A percentile compares a stretch with the other conserved stretches of the same genome.
Evolutionary conservation across 2,329 filamentous ascomycete species (phyloP).

Genomic region (Aureobasidium sp.): DNA sequence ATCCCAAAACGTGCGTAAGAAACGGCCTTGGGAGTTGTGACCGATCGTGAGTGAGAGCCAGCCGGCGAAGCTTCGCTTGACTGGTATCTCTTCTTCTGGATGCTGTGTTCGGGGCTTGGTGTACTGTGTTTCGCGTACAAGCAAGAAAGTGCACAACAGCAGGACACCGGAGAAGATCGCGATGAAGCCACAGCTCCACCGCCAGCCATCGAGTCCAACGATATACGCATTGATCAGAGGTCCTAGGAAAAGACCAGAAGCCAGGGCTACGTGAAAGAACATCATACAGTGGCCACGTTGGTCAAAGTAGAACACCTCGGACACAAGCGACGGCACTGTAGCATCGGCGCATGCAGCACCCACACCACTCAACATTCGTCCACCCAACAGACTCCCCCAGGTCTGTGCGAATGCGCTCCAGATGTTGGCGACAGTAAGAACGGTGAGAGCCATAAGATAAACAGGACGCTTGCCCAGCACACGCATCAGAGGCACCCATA

Average conservation of each 20-base stretch:
- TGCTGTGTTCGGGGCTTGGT: constrained; percentile 9
- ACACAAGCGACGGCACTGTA: constrained; percentile 31
- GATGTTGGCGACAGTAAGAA: constrained; percentile 30
- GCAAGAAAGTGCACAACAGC: constrained; percentile 23
- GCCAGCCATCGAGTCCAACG: constrained; percentile 25
- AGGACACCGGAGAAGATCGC: constrained; percentile 24
- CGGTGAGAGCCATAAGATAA: constrained; percentile 30
- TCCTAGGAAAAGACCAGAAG: constrained; percentile 33
- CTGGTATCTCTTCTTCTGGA: constrained; percentile 4
- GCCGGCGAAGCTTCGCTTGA: constrained; percentile 16
- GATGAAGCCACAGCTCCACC: constrained; percentile 25
- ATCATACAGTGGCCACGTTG: constrained; percentile 34
- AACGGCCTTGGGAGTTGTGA: constrained; percentile 18
- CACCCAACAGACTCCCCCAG: constrained; percentile 24
- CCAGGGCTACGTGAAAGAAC: constrained; percentile 34
- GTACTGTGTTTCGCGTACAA: constrained; percentile 26
- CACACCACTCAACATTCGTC: constrained; percentile 25
- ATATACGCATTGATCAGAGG: constrained; percentile 30
- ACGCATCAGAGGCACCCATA: constrained; percentile 30
- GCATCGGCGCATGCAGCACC: constrained; percentile 32
- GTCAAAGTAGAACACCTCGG: constrained; percentile 32
- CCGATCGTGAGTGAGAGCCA: constrained; percentile 21
- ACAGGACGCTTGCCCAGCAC: constrained; percentile 33
- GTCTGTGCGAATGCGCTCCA: constrained; percentile 29
- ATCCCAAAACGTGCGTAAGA: constrained; percentile 22